Base-by-base conservation (phyloP, 805 yeast genomes). In the Osmozyma mogii region DNA sequence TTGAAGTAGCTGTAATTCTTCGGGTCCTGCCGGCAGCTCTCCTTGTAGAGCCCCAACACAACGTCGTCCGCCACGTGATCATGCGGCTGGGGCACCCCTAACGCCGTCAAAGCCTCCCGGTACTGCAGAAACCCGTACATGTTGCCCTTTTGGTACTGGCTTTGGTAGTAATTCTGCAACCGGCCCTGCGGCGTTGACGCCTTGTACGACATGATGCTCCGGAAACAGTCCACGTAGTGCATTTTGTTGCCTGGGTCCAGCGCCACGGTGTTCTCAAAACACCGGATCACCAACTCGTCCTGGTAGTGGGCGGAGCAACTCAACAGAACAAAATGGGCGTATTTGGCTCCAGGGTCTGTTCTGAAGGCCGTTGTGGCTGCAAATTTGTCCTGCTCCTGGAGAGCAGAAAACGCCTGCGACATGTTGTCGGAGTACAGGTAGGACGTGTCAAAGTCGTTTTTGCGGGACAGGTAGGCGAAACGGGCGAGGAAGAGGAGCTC, bases 401-500 rank as follows among this genome's bases (percentile, higher is more conserved):
- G 47, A 3, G 54, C 46, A 7, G 51, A 29, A 43, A 49, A 61
- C 2, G 63, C 48, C 25, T 49, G 44, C 9, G 60, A 43, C 25
- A 54, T 36, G 36, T 54, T 61, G 27, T 58, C 59, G 24, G 50
- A 46, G 37, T 54, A 63, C 2, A 65, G 54, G 37, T 34, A 41
- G 11, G 26, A 31, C 22, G 35, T 34, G 24, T 38, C 47, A 15
- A 42, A 40, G 9, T 45, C 46, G 20, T 44, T 43, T n/a, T 21
- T 21, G 18, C 19, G 20, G 17, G n/a, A 17, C n/a, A 17, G 15
- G 17, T 37, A 37, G 14, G 40, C 37, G 6, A 27, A 16, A 22
- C 37, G 45, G 2, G 50, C 58, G 15, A 53, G 29, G 32, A 68
- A 70, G 3, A 70, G 52, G 15, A 74, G 54, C 43, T 81, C 88